phyloP scores from a whole-genome alignment of 1,284 basidiomycete genomes.

The Sparassis latifolia region DNA sequence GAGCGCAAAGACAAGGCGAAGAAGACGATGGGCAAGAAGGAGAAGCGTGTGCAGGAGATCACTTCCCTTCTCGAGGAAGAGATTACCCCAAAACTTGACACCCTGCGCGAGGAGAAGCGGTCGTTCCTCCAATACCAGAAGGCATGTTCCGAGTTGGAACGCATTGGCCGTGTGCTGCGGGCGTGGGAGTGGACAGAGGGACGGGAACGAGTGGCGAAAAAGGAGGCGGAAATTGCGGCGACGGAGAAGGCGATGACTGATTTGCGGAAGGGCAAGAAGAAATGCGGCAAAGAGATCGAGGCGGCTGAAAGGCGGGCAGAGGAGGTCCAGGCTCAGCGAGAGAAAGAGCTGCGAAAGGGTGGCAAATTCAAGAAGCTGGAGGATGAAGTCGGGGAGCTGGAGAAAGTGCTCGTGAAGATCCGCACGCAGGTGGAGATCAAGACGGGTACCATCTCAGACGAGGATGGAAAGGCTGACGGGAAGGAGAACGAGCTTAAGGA shows the following conservation, averaged over 20 bases:
- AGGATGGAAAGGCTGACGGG: constrained; percentile 56
- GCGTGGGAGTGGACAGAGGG: constrained; percentile 86
- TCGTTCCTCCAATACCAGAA: constrained; percentile 92
- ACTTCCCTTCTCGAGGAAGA: constrained; percentile 79
- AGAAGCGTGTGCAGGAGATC: constrained; percentile 93
- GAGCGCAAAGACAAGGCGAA: constrained; percentile 97
- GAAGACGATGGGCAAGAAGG: constrained; percentile 97
- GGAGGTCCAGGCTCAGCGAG: constrained; percentile 62
- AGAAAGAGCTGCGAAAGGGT: constrained; percentile 62
- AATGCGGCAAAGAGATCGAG: constrained; percentile 39
- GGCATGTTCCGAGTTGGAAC: constrained; percentile 83
- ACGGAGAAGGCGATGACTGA: constrained; percentile 38
- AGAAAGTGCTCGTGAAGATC: constrained; percentile 83
- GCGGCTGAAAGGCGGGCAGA: constrained; percentile 50
- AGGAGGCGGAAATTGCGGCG: constrained; percentile 49
- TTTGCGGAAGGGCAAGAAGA: constrained; percentile 42
- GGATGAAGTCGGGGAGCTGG: constrained; percentile 73
- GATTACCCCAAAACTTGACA: constrained; percentile 93
- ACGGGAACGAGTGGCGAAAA: constrained; percentile 38
- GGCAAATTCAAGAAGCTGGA: constrained; percentile 74
- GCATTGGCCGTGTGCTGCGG: constrained; percentile 76
- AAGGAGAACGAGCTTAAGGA: constrained; percentile 56
- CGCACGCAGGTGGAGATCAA: constrained; percentile 87
- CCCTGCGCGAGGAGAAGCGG: constrained; percentile 86
- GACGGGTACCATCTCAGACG: constrained; percentile 73